Evolutionary conservation across 106 monocot genomes (phyloP).

Genomic region (Phalaenopsis equestris): DNA sequence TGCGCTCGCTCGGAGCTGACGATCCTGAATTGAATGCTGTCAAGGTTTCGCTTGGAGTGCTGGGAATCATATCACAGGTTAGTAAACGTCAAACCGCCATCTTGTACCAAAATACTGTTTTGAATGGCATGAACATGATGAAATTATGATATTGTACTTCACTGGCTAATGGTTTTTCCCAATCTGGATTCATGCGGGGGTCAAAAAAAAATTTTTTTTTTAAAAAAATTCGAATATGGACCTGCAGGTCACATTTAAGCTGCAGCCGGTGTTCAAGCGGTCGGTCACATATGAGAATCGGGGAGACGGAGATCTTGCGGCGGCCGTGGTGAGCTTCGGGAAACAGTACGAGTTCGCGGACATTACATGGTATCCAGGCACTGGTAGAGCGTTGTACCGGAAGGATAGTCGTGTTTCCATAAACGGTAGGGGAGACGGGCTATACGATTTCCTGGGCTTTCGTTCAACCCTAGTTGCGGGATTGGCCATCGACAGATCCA

Average conservation of each 20-base stretch:
- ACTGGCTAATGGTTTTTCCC: no score
- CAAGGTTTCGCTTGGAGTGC: slow-evolving; percentile 51
- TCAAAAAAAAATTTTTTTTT: no score
- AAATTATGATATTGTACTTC: no score
- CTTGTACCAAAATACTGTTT: not conserved
- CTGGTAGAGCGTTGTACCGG: slow-evolving; percentile 33
- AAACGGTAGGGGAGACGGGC: slow-evolving; percentile 30
- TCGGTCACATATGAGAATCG: slow-evolving; percentile 17
- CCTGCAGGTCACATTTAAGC: slow-evolving; percentile 25
- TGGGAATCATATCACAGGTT: slow-evolving; percentile 50
- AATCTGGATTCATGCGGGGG: no score
- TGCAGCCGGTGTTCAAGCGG: slow-evolving; percentile 46
- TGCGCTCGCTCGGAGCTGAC: slow-evolving; percentile 9
- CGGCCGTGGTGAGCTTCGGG: slow-evolving; percentile 13
- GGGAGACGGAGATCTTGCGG: slow-evolving; percentile 22
- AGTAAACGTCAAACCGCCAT: not conserved
- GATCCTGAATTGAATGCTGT: slow-evolving; percentile 30
- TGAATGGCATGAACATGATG: no score
- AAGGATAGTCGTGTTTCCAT: slow-evolving; percentile 34
- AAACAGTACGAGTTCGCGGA: slow-evolving; percentile 44
- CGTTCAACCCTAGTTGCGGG: slow-evolving; percentile 10
- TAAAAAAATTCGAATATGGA: not conserved
- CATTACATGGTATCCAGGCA: slow-evolving; percentile 46
- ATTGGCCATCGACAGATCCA: slow-evolving; percentile 10
- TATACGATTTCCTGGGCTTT: slow-evolving; percentile 32